These are phyloP conservation scores for Orobanche coerulescens DNA, from an alignment of 257 asterid genomes.

Conservation along the genomic window DNA sequence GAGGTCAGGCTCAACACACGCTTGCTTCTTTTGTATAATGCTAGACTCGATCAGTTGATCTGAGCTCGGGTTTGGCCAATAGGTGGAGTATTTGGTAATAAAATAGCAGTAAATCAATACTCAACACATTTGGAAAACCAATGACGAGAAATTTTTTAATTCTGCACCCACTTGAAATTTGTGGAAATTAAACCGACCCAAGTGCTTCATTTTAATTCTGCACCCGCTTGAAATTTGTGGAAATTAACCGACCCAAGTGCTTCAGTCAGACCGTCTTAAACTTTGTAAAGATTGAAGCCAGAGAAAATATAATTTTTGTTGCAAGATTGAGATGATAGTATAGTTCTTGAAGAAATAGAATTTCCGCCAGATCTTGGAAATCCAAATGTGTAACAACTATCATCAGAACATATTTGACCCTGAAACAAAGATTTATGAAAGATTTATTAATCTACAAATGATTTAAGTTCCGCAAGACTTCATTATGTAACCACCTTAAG, in stretches of 20 bases:
- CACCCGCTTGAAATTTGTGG: too few species aligned
- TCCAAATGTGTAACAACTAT: not conserved
- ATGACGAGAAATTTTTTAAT: not conserved
- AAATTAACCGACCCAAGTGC: too few species aligned
- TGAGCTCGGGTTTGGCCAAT: not conserved
- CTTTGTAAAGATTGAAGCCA: too few species aligned
- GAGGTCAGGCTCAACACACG: constrained; percentile 49
- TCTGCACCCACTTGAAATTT: not conserved
- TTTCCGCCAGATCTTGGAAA: not conserved
- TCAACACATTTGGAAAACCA: too few species aligned
- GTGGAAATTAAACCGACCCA: not conserved
- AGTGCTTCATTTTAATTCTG: too few species aligned
- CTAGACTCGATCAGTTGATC: constrained; percentile 3
- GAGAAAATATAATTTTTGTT: too few species aligned
- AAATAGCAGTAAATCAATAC: not conserved
- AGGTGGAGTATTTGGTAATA: not conserved
- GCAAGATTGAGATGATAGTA: too few species aligned
- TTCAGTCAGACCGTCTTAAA: too few species aligned
- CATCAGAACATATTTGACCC: not conserved
- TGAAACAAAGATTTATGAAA: not conserved
- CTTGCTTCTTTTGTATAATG: constrained; percentile 2
- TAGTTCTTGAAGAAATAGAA: constrained; percentile 2
- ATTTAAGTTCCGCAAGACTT: not conserved
- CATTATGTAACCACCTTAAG: not conserved
- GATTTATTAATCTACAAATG: too few species aligned